A percentile compares a stretch with the other conserved stretches of the same genome.
These are phyloP conservation scores for Trichocladium antarcticum DNA, from an alignment of 495 filamentous ascomycete species.

Conservation along the genomic window DNA sequence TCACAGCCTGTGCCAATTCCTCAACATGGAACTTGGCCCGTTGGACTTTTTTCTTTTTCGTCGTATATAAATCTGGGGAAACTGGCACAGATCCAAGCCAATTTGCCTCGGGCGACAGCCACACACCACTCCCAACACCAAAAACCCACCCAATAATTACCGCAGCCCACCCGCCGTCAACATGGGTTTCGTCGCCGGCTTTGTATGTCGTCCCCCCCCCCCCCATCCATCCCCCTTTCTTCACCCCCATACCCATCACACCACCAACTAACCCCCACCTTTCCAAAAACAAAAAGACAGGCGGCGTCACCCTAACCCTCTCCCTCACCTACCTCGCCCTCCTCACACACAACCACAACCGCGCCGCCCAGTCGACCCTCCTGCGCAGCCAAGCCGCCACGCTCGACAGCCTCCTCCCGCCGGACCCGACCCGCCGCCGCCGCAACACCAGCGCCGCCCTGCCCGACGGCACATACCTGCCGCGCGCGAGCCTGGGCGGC, in stretches of 20 bases:
- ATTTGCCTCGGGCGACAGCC: background rate
- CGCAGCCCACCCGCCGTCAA: background rate
- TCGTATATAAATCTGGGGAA: too few relatives aligned
- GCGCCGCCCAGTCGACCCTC: slow-evolving; percentile 53
- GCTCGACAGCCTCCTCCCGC: slow-evolving; percentile 44
- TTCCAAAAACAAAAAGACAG: slow-evolving; percentile 43
- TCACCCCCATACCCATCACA: background rate
- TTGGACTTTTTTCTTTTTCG: too few relatives aligned
- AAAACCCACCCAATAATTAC: background rate
- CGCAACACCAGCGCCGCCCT: slow-evolving; percentile 4
- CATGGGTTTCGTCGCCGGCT: slow-evolving; percentile 49
- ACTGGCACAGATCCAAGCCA: background rate
- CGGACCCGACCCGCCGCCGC: slow-evolving; percentile 28
- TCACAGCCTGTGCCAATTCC: background rate
- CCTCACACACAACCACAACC: slow-evolving; percentile 59
- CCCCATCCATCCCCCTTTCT: slow-evolving; percentile 1
- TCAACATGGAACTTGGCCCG: too few relatives aligned
- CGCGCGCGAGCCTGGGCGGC: slow-evolving; percentile 6
- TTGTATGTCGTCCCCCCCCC: slow-evolving; percentile 46
- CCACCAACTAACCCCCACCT: background rate
- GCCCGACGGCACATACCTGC: slow-evolving; percentile 15
- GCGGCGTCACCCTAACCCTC: slow-evolving; percentile 77
- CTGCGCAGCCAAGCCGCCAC: slow-evolving; percentile 61
- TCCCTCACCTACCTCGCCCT: slow-evolving; percentile 71
- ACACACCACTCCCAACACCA: background rate